Evolutionary conservation across 495 filamentous ascomycete species (phyloP), one percentile per base, ranked within the genome.

Genomic region (Entonaema liquescens): DNA sequence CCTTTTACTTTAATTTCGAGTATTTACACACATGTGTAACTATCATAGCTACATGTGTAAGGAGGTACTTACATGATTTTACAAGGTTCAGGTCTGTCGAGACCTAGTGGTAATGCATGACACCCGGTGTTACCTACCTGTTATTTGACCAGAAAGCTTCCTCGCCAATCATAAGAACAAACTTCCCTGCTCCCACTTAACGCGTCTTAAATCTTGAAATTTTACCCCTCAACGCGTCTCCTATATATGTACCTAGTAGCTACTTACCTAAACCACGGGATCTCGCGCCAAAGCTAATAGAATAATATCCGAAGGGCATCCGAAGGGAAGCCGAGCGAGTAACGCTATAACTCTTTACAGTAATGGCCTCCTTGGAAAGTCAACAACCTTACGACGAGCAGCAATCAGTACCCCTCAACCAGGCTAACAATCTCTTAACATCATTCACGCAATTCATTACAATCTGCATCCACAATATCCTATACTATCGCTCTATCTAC

Each of bases 381-480:
- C 55, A 66, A 19, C 62, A 70, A 8, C 52, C 53, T 70, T 15
- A 26, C 13, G 62, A 71, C 33, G 54, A 57, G 15, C 74, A 61
- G 12, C 59, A 62, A 62, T 74, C 71, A 58, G 31, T 81, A 57
- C 72, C 74, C 50, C 50, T 75, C 17, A 77, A 71, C 59, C 73
- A 79, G 44, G 73, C 79, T 25, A 71, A 81, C 70, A 73, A 78
- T 54, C 83, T 90, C 67, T 80, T 90, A 25, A 76, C 79, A 35
- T 84, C 88, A 31, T 90, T 94, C 78, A 81, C 84, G 71, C 84
- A 88, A 77, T 98, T 98, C 83, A 90, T 99, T 50, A 92, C 88
- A 62, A 89, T 95, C 44, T 90, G 92, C 70, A 92, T 95, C 76
- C 95, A 99, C 83, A 95, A 95, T 73, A 92, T 98, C 76, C 89